Conservation (phyloP, 257 asterid species). For the Nicotiana attenuata region DNA sequence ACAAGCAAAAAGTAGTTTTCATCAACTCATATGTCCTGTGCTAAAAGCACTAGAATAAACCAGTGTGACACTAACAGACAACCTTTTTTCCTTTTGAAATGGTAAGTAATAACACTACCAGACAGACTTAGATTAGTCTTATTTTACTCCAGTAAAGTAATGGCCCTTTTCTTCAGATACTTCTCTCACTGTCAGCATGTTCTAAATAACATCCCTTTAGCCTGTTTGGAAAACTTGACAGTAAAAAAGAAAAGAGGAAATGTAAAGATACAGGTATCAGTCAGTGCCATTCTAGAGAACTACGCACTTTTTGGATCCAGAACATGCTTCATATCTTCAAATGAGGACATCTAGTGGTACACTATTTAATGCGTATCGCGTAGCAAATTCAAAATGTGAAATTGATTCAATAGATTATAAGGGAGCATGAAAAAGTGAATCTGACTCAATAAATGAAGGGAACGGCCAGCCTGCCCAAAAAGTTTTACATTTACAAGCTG, state of each 20-base stretch:
- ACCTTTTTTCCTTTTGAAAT: not conserved
- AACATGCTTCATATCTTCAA: not conserved
- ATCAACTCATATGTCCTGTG: not conserved
- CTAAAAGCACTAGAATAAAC: not conserved
- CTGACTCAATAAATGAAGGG: not conserved
- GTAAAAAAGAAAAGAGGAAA: not conserved
- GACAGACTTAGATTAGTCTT: not conserved
- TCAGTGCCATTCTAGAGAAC: not conserved
- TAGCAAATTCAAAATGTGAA: not conserved
- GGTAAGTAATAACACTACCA: not conserved
- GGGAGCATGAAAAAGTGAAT: not conserved
- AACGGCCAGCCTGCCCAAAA: not conserved
- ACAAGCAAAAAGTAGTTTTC: not conserved
- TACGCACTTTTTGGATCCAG: not conserved
- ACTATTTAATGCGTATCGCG: not conserved
- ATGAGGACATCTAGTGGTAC: not conserved
- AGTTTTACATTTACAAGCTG: not conserved
- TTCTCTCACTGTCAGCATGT: not conserved
- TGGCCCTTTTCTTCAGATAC: not conserved
- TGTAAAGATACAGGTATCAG: not conserved
- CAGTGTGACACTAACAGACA: not conserved
- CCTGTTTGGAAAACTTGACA: not conserved
- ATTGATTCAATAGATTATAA: not conserved
- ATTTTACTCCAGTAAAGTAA: not conserved
- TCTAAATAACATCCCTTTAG: not conserved